Percentiles rank a stretch among this genome's conserved stretches.
These are phyloP conservation scores for Diplodia mutila DNA, from an alignment of 2,329 filamentous ascomycete species.

Conservation along the genomic window DNA sequence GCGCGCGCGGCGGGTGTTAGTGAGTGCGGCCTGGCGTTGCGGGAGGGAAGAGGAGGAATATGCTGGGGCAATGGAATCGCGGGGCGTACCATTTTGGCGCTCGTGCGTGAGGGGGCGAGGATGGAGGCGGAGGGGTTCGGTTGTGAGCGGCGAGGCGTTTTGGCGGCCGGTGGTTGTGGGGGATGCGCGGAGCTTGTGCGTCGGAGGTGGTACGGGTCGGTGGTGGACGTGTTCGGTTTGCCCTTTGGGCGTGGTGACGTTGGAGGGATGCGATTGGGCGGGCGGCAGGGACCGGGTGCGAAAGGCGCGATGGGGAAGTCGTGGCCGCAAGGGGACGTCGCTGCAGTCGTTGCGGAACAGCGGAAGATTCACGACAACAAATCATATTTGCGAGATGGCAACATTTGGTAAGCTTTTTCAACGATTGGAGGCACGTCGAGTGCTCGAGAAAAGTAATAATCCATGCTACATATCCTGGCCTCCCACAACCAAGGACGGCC, in stretches of 20 bases:
- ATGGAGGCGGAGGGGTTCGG: not conserved
- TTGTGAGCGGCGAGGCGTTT: not conserved
- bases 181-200: not conserved
- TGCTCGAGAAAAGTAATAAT: too few species aligned
- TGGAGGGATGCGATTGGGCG: not conserved
- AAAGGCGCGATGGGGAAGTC: not conserved
- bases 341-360: not conserved
- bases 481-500: too few species aligned
- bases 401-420: too few species aligned
- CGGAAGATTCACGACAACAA: not conserved
- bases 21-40: not conserved
- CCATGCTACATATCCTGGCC: too few species aligned
- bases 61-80: not conserved
- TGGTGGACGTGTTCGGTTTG: slow-evolving; percentile 6
- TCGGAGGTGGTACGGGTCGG: not conserved
- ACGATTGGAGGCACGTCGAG: too few species aligned
- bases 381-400: not conserved
- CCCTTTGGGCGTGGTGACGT: not conserved
- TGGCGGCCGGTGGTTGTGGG: not conserved
- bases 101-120: not conserved
- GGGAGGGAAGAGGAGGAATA: not conserved
- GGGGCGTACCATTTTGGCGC: not conserved
- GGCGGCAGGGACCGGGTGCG: not conserved
- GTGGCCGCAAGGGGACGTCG: not conserved
- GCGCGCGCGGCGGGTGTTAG: not conserved